Evolutionary conservation across 495 filamentous ascomycete genomes (phyloP).

Genomic region (Penicillium alfredii): DNA sequence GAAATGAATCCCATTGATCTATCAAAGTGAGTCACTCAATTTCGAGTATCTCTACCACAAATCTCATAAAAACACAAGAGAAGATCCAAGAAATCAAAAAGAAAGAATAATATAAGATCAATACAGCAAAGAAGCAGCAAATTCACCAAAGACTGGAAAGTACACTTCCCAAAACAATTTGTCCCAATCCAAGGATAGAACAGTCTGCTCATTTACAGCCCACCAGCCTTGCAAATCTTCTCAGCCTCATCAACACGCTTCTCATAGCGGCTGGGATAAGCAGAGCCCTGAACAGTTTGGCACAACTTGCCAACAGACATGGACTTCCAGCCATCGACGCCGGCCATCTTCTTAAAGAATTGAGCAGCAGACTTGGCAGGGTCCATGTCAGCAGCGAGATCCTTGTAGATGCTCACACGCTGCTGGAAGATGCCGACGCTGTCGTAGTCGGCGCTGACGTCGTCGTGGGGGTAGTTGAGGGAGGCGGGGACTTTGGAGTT

Average conservation of each 20-base stretch:
- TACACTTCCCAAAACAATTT: too few relatives aligned
- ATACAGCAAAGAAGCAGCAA: too few relatives aligned
- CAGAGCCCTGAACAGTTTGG: conserved; percentile 16
- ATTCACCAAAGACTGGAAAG: too few relatives aligned
- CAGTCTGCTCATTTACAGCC: conserved; percentile 7
- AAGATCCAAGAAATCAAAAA: too few relatives aligned
- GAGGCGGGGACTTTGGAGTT: conserved; percentile 10
- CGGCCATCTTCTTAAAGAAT: conserved; percentile 12
- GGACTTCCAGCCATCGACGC: conserved; percentile 12
- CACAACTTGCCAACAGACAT: conserved; percentile 16
- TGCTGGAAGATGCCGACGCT: conserved; percentile 21
- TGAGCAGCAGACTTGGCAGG: conserved; percentile 13
- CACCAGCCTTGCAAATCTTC: conserved; percentile 17
- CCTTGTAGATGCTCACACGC: conserved; percentile 11
- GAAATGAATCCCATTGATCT: too few relatives aligned
- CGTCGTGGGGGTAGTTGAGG: conserved; percentile 15
- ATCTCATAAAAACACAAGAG: too few relatives aligned
- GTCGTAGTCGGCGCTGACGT: conserved; percentile 12
- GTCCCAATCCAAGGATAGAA: too few relatives aligned
- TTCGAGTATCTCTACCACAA: too few relatives aligned
- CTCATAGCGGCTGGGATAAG: conserved; percentile 12
- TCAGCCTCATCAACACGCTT: conserved; percentile 12
- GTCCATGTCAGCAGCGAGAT: conserved; percentile 18
- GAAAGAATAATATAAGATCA: too few relatives aligned
- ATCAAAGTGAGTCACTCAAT: too few relatives aligned